Conservation (phyloP, 2,329 filamentous ascomycete genomes). For the Fonsecaea pedrosoi region DNA sequence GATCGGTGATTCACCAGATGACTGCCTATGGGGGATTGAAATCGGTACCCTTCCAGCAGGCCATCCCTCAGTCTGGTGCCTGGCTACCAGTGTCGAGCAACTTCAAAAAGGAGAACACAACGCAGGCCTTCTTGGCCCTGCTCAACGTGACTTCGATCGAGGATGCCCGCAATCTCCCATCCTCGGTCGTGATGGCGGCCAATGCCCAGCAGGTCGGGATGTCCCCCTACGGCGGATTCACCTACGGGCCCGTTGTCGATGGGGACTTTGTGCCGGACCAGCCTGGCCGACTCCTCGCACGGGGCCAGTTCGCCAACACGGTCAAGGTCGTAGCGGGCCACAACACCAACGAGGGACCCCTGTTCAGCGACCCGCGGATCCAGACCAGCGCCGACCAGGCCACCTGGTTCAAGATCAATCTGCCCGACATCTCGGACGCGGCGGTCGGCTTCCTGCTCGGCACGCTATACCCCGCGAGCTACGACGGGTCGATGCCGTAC, state of each 20-base stretch:
- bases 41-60: conserved; percentile 46
- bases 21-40: conserved; percentile 57
- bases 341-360: conserved; percentile 51
- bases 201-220: conserved; percentile 53
- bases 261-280: conserved; percentile 56
- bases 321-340: conserved; percentile 57
- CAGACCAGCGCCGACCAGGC: conserved; percentile 40
- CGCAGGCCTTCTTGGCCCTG: conserved; percentile 50
- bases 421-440: conserved; percentile 40
- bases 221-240: conserved; percentile 51
- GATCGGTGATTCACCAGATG: conserved; percentile 63
- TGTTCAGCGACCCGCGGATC: conserved; percentile 49
- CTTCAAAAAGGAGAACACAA: conserved; percentile 48
- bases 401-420: conserved; percentile 34
- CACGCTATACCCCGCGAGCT: conserved; percentile 60
- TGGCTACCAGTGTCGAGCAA: conserved; percentile 46
- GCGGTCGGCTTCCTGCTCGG: conserved; percentile 54
- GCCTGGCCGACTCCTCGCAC: conserved; percentile 52
- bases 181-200: conserved; percentile 49
- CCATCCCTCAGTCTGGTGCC: conserved; percentile 55
- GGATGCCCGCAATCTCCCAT: conserved; percentile 53
- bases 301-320: conserved; percentile 54
- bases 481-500: conserved; percentile 57
- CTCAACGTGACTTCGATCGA: conserved; percentile 54
- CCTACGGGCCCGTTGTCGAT: conserved; percentile 57